Percentiles rank a stretch among this genome's conserved stretches.
Conservation (phyloP, 169 alveolate species). For the Cryptosporidium felis region DNA sequence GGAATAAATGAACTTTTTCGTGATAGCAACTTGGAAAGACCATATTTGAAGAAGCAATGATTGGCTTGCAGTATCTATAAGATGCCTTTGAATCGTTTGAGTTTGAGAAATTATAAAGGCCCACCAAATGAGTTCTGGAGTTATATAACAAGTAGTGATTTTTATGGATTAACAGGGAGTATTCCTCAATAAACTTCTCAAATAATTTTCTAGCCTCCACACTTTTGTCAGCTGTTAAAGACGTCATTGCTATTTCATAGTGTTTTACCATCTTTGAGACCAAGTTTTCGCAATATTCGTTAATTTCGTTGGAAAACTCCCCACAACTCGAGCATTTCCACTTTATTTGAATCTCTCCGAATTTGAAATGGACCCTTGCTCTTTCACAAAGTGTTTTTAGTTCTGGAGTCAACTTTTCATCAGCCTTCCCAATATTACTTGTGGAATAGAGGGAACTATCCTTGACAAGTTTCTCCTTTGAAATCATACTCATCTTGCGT, state of each 20-base stretch:
- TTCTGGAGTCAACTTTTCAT: conserved; percentile 35
- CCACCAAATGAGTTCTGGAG: conserved; percentile 83
- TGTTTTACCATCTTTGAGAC: conserved; percentile 75
- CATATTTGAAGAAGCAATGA: conserved; percentile 82
- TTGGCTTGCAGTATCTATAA: conserved; percentile 77
- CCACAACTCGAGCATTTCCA: conserved; percentile 85
- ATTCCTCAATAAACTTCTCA: conserved; percentile 76
- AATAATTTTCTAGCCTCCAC: conserved; percentile 78
- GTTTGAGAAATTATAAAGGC: conserved; percentile 79
- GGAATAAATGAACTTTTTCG: conserved; percentile 84
- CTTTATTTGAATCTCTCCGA: conserved; percentile 62
- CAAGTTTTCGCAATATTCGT: conserved; percentile 71
- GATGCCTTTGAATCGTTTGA: conserved; percentile 78
- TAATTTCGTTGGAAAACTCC: conserved; percentile 62
- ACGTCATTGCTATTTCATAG: conserved; percentile 75
- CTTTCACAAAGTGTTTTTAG: conserved; percentile 37
- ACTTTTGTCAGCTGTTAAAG: conserved; percentile 77
- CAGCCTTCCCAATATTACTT: neutral
- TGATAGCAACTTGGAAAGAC: conserved; percentile 84
- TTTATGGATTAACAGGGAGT: conserved; percentile 83
- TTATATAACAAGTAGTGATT: conserved; percentile 84
- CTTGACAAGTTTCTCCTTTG: neutral
- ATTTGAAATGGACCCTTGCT: conserved; percentile 42
- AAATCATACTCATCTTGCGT: neutral
- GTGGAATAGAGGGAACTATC: neutral